Percentiles rank a stretch among this genome's conserved stretches.
These are phyloP conservation scores for Millerozyma acaciae DNA, from an alignment of 805 yeast genomes.

Conservation along the genomic window DNA sequence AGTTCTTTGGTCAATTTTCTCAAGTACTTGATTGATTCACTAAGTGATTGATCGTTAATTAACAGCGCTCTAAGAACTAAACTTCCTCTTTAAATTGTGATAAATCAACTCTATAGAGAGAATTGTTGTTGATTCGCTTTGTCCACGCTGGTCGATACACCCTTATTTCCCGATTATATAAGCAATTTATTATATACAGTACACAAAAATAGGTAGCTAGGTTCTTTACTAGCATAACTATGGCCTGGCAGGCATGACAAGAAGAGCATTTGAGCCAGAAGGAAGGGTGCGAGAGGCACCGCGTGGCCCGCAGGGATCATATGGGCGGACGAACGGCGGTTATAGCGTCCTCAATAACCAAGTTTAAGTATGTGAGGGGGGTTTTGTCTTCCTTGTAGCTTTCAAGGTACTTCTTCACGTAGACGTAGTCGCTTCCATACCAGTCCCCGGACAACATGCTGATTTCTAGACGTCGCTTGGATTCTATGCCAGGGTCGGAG, in stretches of 20 bases:
- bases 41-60: no score
- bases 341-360: conserved; percentile 35
- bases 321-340: conserved; percentile 35
- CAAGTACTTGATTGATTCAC: no score
- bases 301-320: no score
- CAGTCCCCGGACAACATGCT: conserved; percentile 39
- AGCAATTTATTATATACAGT: conserved; percentile 1
- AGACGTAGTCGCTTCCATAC: conserved; percentile 40
- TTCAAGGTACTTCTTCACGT: conserved; percentile 25
- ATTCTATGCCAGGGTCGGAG: conserved; percentile 8
- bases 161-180: conserved; percentile 1
- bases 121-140: conserved; percentile 8
- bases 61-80: no score
- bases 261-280: no score
- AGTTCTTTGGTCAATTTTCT: no score
- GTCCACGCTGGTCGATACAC: conserved; percentile 8
- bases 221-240: no score
- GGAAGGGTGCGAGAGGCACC: no score
- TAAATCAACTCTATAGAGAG: no score
- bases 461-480: conserved; percentile 21
- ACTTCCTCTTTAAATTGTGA: no score
- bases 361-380: conserved; percentile 33
- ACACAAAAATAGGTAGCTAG: no score
- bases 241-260: no score
- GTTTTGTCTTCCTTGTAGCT: conserved; percentile 15